Percentiles rank a stretch among this genome's conserved stretches.
These are phyloP conservation scores for Aciculosporium take DNA, from an alignment of 2,329 filamentous ascomycete species.

Conservation along the genomic window DNA sequence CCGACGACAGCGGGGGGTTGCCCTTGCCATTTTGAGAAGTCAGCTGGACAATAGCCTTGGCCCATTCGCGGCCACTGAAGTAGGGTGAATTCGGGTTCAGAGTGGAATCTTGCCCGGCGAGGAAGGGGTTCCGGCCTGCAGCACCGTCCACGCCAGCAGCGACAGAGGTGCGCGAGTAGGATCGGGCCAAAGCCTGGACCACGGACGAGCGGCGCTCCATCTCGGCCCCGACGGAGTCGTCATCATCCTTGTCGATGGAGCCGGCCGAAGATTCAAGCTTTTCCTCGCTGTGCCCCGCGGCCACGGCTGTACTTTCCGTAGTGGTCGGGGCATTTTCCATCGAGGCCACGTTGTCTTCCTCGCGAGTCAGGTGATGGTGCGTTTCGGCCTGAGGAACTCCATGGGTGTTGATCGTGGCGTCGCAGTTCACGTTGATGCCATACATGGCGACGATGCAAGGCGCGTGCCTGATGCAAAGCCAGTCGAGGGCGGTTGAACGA, in stretches of 20 bases:
- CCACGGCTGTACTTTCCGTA: conserved; percentile 23
- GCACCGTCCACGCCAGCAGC: conserved; percentile 9
- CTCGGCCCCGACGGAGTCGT: conserved; percentile 20
- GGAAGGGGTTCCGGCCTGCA: conserved; percentile 33
- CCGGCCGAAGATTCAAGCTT: conserved; percentile 15
- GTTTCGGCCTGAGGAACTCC: conserved; percentile 25
- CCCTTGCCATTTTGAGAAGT: conserved; percentile 39
- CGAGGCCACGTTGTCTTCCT: conserved; percentile 13
- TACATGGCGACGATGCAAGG: conserved; percentile 7
- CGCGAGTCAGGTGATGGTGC: conserved; percentile 13
- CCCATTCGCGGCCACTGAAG: conserved; percentile 44
- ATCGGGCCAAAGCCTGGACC: conserved; percentile 41
- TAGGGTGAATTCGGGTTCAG: conserved; percentile 38
- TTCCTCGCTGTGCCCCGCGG: conserved; percentile 20
- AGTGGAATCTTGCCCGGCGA: conserved; percentile 31
- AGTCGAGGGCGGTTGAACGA: neutral
- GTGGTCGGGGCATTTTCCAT: conserved; percentile 15
- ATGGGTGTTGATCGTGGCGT: conserved; percentile 29
- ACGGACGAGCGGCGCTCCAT: conserved; percentile 35
- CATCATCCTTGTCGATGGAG: conserved; percentile 14
- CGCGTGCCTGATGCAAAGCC: neutral
- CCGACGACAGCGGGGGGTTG: conserved; percentile 42
- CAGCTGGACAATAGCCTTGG: conserved; percentile 41
- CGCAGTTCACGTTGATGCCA: conserved; percentile 28
- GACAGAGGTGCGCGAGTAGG: conserved; percentile 36